These are phyloP conservation scores for Luvunga scandens DNA, from an alignment of 345 rosid species.

Conservation along the genomic window DNA sequence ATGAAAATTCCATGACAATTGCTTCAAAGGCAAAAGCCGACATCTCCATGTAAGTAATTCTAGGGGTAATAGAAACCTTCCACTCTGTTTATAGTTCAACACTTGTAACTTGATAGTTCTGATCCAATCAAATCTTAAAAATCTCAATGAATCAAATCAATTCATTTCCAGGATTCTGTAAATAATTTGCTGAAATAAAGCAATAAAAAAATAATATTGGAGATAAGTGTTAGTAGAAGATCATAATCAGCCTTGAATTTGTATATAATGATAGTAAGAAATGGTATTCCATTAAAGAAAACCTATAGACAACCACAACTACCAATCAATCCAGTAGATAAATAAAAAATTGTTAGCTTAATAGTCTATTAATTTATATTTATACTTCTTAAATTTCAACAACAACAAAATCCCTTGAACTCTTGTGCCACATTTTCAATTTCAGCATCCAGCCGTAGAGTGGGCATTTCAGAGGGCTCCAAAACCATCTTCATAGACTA, in stretches of 20 bases:
- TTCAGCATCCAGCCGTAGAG: not conserved
- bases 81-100: too few relatives aligned
- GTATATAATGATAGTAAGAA: not conserved
- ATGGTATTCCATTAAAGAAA: not conserved
- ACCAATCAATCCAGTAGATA: not conserved
- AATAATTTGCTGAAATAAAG: not conserved
- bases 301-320: not conserved
- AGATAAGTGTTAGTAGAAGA: not conserved
- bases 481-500: not conserved
- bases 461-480: conserved; percentile 1
- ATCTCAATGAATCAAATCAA: too few relatives aligned
- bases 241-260: not conserved
- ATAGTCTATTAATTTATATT: not conserved
- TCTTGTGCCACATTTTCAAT: not conserved
- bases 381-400: not conserved
- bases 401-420: not conserved
- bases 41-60: not conserved
- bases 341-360: not conserved
- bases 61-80: too few relatives aligned
- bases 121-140: too few relatives aligned
- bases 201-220: not conserved
- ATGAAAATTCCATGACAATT: not conserved
- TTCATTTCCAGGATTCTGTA: too few relatives aligned
- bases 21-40: not conserved
- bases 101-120: too few relatives aligned